Evolutionary conservation across 2,329 filamentous ascomycete species (phyloP).

Genomic region (Diaporthe sp.): DNA sequence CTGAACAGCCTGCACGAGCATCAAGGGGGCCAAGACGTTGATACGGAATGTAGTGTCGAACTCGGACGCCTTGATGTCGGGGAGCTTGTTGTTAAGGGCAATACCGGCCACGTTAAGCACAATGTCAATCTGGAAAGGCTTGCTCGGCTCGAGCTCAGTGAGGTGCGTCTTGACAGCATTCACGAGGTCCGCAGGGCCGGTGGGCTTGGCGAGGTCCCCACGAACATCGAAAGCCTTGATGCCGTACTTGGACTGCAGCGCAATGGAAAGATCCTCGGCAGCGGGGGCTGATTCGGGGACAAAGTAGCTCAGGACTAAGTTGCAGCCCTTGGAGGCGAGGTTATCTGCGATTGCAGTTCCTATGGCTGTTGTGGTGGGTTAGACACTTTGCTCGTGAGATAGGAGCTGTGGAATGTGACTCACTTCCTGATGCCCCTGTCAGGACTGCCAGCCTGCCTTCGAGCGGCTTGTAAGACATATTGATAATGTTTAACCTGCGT

Average conservation of each 20-base stretch:
- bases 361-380: conserved; percentile 70
- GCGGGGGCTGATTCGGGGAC: conserved; percentile 53
- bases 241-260: conserved; percentile 68
- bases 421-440: conserved; percentile 13
- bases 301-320: conserved; percentile 80
- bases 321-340: conserved; percentile 78
- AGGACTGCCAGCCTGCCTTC: conserved; percentile 1
- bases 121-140: conserved; percentile 79
- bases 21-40: conserved; percentile 85
- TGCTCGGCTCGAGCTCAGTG: conserved; percentile 50
- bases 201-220: conserved; percentile 77
- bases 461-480: conserved; percentile 10
- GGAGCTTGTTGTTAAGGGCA: conserved; percentile 73
- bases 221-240: conserved; percentile 75
- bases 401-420: not conserved
- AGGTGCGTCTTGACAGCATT: conserved; percentile 71
- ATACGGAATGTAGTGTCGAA: conserved; percentile 81
- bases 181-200: conserved; percentile 72
- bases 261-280: conserved; percentile 72
- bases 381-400: not conserved
- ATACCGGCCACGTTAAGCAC: conserved; percentile 89
- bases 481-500: not conserved
- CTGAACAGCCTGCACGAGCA: conserved; percentile 80
- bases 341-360: conserved; percentile 75
- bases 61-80: conserved; percentile 73